Base-by-base conservation (phyloP, 345 rosid genomes). In the Angophora floribunda region DNA sequence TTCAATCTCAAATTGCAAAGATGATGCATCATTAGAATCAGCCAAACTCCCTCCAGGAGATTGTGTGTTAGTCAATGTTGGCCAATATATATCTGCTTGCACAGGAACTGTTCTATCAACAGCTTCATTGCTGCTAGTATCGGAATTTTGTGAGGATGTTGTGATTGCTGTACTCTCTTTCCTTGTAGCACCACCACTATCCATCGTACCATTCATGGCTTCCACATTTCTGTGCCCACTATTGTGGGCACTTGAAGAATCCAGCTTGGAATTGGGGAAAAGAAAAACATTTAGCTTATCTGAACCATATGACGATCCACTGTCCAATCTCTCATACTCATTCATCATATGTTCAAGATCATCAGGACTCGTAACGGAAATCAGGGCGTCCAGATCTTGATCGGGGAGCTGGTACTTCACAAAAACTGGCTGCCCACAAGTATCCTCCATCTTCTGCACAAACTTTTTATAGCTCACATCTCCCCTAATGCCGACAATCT, bases 321-420 rank as follows among this genome's bases (percentile, higher is more conserved):
- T 93, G 88, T 89, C 88, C 92, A 95, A 89, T 90, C 93, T 94
- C 89, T 95, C 95, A 91, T 93, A 95, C 91, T 96, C 96, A 47
- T 93, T 96, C 95, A 96, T 93, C 98, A 96, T 95, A 88, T 95
- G 91, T 88, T 94, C 94, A n/a, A 96, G 95, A 92, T 96, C 98
- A 87, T 96, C 98, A 11, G 91, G 82, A 86, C 93, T 93, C 12
- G 95, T 92, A 89, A 96, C 93, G 2, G 98, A 95, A 50, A 96
- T 94, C 89, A 96, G 89, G 16, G 97, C 94, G 90, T 96, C 98
- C 90, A 96, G 94, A 89, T 96, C 98, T 91, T 96, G 97, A 85
- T 93, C 94, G 24, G 97, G 98, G 86, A 95, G 96, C 93, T 96
- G 95, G 89, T 93, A 95, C 91, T 95, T 96, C 47, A 95, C 91